Percentiles rank a stretch among this genome's conserved stretches.
These are phyloP conservation scores for Saccharomycopsis synnaedendra DNA, from an alignment of 805 yeast species.

Conservation along the genomic window DNA sequence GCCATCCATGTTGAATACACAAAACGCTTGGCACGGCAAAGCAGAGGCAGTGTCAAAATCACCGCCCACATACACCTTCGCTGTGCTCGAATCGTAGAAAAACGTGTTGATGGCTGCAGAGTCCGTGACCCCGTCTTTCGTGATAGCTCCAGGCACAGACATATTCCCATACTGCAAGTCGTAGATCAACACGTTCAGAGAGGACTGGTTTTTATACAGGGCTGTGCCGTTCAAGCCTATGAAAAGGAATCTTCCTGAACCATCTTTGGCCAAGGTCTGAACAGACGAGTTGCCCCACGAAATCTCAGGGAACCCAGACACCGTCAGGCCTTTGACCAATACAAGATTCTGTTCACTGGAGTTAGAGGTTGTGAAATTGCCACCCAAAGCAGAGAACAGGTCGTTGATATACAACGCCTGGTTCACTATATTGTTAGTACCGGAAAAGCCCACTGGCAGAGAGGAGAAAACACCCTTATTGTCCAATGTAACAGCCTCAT, in stretches of 20 bases:
- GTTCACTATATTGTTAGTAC: background rate
- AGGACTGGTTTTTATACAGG: conserved; percentile 19
- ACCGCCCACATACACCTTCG: conserved; percentile 61
- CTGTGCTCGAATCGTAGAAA: conserved; percentile 27
- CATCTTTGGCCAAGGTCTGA: conserved; percentile 8
- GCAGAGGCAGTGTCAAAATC: conserved; percentile 49
- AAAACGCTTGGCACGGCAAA: conserved; percentile 47
- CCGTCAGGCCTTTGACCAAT: conserved; percentile 3
- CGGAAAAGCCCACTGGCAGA: conserved; percentile 19
- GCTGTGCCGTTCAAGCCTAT: conserved; percentile 35
- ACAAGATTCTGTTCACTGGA: conserved; percentile 9
- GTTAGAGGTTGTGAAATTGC: conserved; percentile 20
- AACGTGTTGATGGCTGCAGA: conserved; percentile 31
- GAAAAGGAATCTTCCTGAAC: conserved; percentile 23
- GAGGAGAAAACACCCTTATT: conserved; percentile 18
- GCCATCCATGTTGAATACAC: conserved; percentile 47
- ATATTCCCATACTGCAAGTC: conserved; percentile 33
- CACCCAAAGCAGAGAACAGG: conserved; percentile 16
- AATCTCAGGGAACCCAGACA: conserved; percentile 16
- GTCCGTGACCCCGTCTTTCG: conserved; percentile 25
- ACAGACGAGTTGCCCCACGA: conserved; percentile 14
- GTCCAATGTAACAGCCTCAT: conserved; percentile 17
- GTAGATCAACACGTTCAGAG: conserved; percentile 40
- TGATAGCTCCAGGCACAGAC: conserved; percentile 34
- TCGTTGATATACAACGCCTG: conserved; percentile 13